Conservation (phyloP, 805 yeast genomes). For the Yamadazyma ubonensis region DNA sequence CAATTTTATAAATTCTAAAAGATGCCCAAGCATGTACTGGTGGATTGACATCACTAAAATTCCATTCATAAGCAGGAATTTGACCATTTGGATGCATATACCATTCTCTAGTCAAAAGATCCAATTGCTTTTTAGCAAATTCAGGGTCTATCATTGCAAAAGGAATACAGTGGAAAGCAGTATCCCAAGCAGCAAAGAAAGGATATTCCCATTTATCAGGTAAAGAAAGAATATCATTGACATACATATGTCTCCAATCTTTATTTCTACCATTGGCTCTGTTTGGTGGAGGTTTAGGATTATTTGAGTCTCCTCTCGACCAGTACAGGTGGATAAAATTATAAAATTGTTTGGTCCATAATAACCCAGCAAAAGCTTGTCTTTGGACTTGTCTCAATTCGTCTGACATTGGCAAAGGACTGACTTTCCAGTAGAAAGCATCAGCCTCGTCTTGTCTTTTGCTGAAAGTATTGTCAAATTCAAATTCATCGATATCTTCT, state of each 20-base stretch:
- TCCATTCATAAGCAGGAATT: slow-evolving; percentile 96
- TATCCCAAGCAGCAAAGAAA: slow-evolving; percentile 95
- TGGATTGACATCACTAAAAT: slow-evolving; percentile 92
- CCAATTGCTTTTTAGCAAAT: slow-evolving; percentile 86
- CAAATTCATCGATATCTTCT: slow-evolving; percentile 65
- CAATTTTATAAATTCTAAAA: slow-evolving; percentile 82
- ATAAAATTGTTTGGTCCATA: slow-evolving; percentile 93
- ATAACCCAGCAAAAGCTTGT: slow-evolving; percentile 90
- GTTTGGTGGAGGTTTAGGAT: slow-evolving; percentile 72
- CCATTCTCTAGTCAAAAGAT: slow-evolving; percentile 88
- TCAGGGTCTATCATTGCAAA: slow-evolving; percentile 91
- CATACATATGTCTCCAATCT: slow-evolving; percentile 86
- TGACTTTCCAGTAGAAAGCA: slow-evolving; percentile 84
- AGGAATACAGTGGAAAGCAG: slow-evolving; percentile 93
- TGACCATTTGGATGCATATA: slow-evolving; percentile 99
- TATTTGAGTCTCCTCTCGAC: slow-evolving; percentile 80
- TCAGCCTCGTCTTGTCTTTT: slow-evolving; percentile 85
- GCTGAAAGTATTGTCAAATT: slow-evolving; percentile 65
- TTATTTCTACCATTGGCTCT: slow-evolving; percentile 85
- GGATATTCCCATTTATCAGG: slow-evolving; percentile 98
- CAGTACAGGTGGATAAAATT: slow-evolving; percentile 83
- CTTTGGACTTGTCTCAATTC: slow-evolving; percentile 81
- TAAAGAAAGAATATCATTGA: slow-evolving; percentile 81
- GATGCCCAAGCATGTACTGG: slow-evolving; percentile 98
- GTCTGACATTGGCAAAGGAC: slow-evolving; percentile 81